Evolutionary conservation across 2,329 filamentous ascomycete species (phyloP).

Genomic region (Chaetomium globosum): DNA sequence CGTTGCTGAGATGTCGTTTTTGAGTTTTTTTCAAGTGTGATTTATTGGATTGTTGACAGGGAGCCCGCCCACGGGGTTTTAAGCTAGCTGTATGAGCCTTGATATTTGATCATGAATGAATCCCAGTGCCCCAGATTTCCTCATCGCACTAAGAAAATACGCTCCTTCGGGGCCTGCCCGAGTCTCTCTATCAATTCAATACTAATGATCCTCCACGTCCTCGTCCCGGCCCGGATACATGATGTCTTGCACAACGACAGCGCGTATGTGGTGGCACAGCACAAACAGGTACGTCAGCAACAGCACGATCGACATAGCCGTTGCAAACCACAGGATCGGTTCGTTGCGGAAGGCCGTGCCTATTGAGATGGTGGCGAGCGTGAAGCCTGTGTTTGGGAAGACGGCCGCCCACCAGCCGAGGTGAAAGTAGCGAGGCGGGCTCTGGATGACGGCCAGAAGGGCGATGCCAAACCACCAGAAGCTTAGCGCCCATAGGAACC

Average conservation of each 20-base stretch:
- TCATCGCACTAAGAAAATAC: too few relatives aligned
- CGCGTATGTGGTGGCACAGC: conserved; percentile 50
- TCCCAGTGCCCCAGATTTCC: neutral
- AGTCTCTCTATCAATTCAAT: neutral
- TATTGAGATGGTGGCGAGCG: conserved; percentile 58
- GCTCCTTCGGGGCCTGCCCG: too few relatives aligned
- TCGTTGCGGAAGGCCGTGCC: conserved; percentile 52
- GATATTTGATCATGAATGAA: neutral
- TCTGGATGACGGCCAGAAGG: conserved; percentile 49
- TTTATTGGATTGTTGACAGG: neutral
- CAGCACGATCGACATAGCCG: conserved; percentile 54
- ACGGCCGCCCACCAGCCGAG: conserved; percentile 67
- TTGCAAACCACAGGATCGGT: conserved; percentile 52
- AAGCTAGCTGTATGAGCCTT: neutral
- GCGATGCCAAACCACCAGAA: conserved; percentile 56
- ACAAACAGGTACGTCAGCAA: conserved; percentile 49
- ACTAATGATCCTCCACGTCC: conserved; percentile 52
- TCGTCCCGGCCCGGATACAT: conserved; percentile 60
- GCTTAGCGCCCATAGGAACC: conserved; percentile 43
- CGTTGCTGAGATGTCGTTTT: neutral
- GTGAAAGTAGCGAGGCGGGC: conserved; percentile 56
- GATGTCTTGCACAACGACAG: conserved; percentile 56
- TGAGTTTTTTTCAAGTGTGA: neutral
- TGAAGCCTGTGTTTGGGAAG: conserved; percentile 64
- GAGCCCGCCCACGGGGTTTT: neutral